phyloP scores from a whole-genome alignment of 1,139 yeast genomes.

The Candida sojae region DNA sequence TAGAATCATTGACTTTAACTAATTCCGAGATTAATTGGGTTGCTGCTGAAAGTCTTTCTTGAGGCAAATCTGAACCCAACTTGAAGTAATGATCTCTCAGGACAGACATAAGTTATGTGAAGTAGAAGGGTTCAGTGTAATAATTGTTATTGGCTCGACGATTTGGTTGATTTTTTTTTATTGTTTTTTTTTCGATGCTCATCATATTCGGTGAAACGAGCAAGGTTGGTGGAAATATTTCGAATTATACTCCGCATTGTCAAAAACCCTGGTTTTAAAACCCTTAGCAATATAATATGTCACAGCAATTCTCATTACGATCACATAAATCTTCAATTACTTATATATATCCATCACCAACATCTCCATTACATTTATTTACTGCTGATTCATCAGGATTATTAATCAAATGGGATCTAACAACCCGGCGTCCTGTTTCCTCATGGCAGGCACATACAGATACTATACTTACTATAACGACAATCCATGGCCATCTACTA shows the following conservation, averaged over 20 bases:
- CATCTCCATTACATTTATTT: not conserved
- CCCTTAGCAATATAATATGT: not conserved
- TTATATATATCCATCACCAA: constrained; percentile 3
- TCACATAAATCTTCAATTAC: constrained; percentile 11
- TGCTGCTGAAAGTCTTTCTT: constrained; percentile 76
- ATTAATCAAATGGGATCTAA: constrained; percentile 53
- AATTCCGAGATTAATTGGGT: constrained; percentile 64
- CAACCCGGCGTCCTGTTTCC: constrained; percentile 40
- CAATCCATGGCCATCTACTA: constrained; percentile 33
- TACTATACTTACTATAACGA: constrained; percentile 43
- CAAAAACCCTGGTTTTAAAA: not conserved
- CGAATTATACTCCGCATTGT: too few relatives aligned
- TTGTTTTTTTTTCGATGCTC: not conserved
- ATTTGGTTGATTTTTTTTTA: not conserved
- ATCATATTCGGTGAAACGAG: not conserved
- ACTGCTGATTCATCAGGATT: constrained; percentile 30
- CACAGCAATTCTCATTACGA: constrained; percentile 9
- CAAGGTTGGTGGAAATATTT: too few relatives aligned
- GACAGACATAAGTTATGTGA: constrained; percentile 25
- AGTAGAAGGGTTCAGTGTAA: too few relatives aligned
- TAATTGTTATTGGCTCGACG: too few relatives aligned
- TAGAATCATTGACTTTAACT: constrained; percentile 38
- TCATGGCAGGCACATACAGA: constrained; percentile 55
- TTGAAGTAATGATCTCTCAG: constrained; percentile 77
- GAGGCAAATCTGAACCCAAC: constrained; percentile 74